A percentile compares a stretch with the other conserved stretches of the same genome.
Evolutionary conservation across 2,329 filamentous ascomycete genomes (phyloP).

Genomic region (Exophiala xenobiotica): DNA sequence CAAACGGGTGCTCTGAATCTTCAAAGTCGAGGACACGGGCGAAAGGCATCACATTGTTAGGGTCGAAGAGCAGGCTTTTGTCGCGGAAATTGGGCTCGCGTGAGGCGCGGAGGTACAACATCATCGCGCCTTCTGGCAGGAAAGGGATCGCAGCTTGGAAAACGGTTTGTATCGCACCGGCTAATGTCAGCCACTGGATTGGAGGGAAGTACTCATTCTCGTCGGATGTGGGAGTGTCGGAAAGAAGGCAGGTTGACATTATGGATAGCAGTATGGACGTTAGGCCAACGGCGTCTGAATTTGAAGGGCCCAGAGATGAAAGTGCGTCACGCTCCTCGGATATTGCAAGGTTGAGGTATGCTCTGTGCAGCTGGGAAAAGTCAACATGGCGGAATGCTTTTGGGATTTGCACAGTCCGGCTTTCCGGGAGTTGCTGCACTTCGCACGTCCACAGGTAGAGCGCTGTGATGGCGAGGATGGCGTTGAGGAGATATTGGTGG

Average conservation of each 20-base stretch:
- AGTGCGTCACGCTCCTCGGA: slow-evolving; percentile 34
- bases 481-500: slow-evolving; percentile 10
- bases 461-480: slow-evolving; percentile 16
- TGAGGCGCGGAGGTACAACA: slow-evolving; percentile 30
- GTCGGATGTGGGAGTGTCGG: slow-evolving; percentile 32
- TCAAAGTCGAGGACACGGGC: slow-evolving; percentile 13
- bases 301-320: slow-evolving; percentile 27
- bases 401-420: slow-evolving; percentile 1
- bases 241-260: slow-evolving; percentile 29
- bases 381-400: slow-evolving; percentile 6
- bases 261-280: slow-evolving; percentile 33
- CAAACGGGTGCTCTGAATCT: slow-evolving; percentile 24
- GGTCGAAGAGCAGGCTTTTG: slow-evolving; percentile 25
- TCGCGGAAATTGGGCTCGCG: slow-evolving; percentile 27
- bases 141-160: slow-evolving; percentile 25
- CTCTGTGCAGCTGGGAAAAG: slow-evolving; percentile 13
- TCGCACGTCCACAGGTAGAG: slow-evolving; percentile 12
- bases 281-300: slow-evolving; percentile 34
- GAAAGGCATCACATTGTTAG: slow-evolving; percentile 29
- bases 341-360: slow-evolving; percentile 30
- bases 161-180: slow-evolving; percentile 32
- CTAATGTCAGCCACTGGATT: slow-evolving; percentile 36
- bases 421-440: not conserved
- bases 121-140: slow-evolving; percentile 29
- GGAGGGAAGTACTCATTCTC: slow-evolving; percentile 34